Conservation (phyloP, 208 protist species). For the Endotrypanum monterogeii region DNA sequence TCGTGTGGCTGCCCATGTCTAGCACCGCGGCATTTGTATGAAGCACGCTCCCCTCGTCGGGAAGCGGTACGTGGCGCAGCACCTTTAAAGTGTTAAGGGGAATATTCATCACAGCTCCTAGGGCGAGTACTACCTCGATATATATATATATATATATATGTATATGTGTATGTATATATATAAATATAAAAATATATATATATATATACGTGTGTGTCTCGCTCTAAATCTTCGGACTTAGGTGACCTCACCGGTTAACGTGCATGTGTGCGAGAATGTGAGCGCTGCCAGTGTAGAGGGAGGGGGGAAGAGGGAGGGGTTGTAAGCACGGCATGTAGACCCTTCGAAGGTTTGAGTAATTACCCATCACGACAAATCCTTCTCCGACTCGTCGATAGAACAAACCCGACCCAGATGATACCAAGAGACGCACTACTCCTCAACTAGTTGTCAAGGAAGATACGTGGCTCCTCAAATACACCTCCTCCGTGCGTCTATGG, state of each 20-base stretch:
- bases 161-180: too few species aligned
- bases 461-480: too few species aligned
- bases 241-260: neutral
- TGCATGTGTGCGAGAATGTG: neutral
- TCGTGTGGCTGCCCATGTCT: constrained; percentile 86
- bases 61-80: constrained; percentile 85
- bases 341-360: neutral
- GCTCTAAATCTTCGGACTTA: neutral
- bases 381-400: too few species aligned
- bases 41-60: constrained; percentile 80
- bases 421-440: too few species aligned
- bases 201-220: neutral
- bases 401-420: too few species aligned
- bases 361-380: too few species aligned
- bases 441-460: too few species aligned
- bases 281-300: neutral
- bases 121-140: neutral
- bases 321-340: neutral
- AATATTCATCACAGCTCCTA: constrained; percentile 65
- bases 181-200: too few species aligned
- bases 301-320: neutral
- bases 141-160: neutral
- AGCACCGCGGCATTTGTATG: constrained; percentile 83
- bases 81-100: constrained; percentile 85
- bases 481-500: too few species aligned